A percentile compares a stretch with the other conserved stretches of the same genome.
These are phyloP conservation scores for Chaetoscypha palmicola DNA, from an alignment of 2,329 filamentous ascomycete genomes.

Conservation along the genomic window DNA sequence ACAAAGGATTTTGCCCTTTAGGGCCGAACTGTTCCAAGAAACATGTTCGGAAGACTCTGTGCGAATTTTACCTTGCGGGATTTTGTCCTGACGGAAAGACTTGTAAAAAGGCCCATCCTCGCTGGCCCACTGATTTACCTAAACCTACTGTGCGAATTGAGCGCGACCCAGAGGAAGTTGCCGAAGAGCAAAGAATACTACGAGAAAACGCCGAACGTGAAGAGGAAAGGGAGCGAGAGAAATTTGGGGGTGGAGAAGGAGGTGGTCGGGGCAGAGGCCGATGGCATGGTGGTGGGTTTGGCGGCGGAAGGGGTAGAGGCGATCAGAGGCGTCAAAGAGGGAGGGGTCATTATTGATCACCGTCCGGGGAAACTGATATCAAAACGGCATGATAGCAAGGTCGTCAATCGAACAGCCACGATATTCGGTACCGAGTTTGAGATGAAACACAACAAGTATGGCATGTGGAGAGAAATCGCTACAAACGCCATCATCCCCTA, in stretches of 20 bases:
- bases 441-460: constrained; percentile 1
- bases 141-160: constrained; percentile 67
- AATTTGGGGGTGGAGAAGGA: constrained; percentile 30
- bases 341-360: constrained; percentile 22
- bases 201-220: constrained; percentile 47
- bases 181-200: constrained; percentile 52
- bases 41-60: constrained; percentile 76
- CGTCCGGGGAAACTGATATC: background rate
- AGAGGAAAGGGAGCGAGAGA: constrained; percentile 37
- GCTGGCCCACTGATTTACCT: constrained; percentile 66
- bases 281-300: constrained; percentile 27
- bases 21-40: constrained; percentile 83
- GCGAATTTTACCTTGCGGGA: constrained; percentile 80
- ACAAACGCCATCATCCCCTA: no score
- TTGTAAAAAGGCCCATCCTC: constrained; percentile 76
- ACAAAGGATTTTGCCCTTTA: constrained; percentile 87
- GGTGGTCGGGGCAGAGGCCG: constrained; percentile 29
- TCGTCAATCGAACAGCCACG: background rate
- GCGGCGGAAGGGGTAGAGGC: constrained; percentile 25
- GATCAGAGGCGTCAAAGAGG: constrained; percentile 18
- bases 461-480: background rate
- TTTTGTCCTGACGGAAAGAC: constrained; percentile 82
- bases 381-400: constrained; percentile 1
- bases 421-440: constrained; percentile 1
- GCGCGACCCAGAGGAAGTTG: constrained; percentile 45